phyloP scores from a whole-genome alignment of 1,284 basidiomycete genomes.

The Cryptococcus sp. region DNA sequence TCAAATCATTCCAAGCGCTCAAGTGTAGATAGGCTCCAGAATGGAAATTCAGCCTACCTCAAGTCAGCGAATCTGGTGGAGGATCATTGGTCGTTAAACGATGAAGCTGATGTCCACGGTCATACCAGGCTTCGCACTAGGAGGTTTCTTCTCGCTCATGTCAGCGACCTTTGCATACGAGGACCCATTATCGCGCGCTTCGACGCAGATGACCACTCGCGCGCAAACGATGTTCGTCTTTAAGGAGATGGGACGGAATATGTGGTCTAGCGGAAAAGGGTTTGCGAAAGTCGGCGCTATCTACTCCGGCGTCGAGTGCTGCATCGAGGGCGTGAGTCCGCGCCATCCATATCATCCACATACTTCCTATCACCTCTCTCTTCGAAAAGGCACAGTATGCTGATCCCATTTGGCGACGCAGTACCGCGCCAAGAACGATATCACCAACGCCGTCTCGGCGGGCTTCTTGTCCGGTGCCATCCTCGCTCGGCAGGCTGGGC shows the following conservation, averaged over 20 bases:
- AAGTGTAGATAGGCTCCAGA: neutral
- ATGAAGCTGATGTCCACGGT: neutral
- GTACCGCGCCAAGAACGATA: constrained; percentile 96
- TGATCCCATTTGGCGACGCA: constrained; percentile 43
- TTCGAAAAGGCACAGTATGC: no score
- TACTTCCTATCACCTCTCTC: no score
- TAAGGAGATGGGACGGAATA: constrained; percentile 90
- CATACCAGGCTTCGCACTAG: constrained; percentile 76
- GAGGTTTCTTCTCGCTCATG: constrained; percentile 96
- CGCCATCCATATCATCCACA: no score
- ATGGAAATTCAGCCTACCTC: no score
- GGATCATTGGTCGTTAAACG: no score
- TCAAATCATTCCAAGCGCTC: constrained; percentile 28
- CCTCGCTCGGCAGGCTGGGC: constrained; percentile 80
- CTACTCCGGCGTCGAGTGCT: constrained; percentile 92
- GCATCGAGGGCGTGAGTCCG: constrained; percentile 89
- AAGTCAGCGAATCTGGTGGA: no score
- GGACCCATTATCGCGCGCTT: constrained; percentile 79
- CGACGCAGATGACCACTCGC: constrained; percentile 50
- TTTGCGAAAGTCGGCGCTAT: constrained; percentile 94
- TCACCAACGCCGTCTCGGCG: constrained; percentile 67
- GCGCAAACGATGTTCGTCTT: constrained; percentile 77
- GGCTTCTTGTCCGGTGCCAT: constrained; percentile 67
- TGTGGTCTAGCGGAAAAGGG: constrained; percentile 87
- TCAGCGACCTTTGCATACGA: constrained; percentile 92